Conservation (phyloP, 2,329 filamentous ascomycete species). For the Colletotrichum viniferum region DNA sequence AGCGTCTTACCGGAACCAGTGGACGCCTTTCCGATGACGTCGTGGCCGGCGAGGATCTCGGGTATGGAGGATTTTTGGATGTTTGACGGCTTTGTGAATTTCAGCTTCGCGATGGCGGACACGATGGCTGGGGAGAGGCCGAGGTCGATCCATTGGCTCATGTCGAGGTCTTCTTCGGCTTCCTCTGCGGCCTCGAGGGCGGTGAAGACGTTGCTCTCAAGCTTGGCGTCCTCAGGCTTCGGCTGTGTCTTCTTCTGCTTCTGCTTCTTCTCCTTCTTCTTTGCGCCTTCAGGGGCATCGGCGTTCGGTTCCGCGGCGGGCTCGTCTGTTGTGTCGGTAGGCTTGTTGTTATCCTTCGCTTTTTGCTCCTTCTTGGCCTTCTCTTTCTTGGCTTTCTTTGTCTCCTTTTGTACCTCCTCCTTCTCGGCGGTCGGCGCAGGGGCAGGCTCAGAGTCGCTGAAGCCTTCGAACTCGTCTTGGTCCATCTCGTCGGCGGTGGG, state of each 20-base stretch:
- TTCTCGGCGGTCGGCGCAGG: conserved; percentile 22
- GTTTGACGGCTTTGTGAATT: conserved; percentile 78
- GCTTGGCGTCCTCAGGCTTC: conserved; percentile 41
- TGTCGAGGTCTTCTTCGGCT: conserved; percentile 66
- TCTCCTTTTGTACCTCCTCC: conserved; percentile 29
- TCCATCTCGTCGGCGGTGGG: conserved; percentile 23
- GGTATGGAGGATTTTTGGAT: conserved; percentile 86
- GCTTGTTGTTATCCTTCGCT: conserved; percentile 25
- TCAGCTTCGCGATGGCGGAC: conserved; percentile 76
- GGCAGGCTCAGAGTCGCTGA: conserved; percentile 55
- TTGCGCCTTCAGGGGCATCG: conserved; percentile 25
- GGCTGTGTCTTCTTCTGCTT: conserved; percentile 28
- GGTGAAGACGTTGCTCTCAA: conserved; percentile 57
- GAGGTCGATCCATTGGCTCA: conserved; percentile 79
- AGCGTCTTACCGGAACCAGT: conserved; percentile 97
- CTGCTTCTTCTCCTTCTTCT: conserved; percentile 33
- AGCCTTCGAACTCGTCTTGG: conserved; percentile 67
- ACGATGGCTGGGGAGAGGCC: conserved; percentile 75
- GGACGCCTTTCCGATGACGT: conserved; percentile 94
- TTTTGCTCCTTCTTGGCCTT: conserved; percentile 32
- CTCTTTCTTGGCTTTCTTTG: conserved; percentile 32
- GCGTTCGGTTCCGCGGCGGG: background rate
- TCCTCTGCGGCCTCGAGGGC: conserved; percentile 59
- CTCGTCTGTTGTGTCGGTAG: background rate
- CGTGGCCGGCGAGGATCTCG: conserved; percentile 79